These are phyloP conservation scores for Auriscalpium vulgare DNA, from an alignment of 768 basidiomycete species.

Conservation along the genomic window DNA sequence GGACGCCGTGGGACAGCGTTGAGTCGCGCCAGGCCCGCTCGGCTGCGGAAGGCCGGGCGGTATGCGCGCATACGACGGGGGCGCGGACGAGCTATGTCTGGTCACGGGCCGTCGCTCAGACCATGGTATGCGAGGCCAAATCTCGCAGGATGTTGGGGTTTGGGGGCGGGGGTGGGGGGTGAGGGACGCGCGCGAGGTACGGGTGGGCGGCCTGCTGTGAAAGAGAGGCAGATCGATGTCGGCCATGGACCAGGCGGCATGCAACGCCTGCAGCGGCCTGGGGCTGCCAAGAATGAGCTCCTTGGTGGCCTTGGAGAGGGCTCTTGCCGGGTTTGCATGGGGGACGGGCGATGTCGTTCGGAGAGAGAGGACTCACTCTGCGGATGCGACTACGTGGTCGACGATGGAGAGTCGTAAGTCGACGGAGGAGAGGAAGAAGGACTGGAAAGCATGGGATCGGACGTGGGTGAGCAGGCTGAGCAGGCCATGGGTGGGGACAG, in stretches of 20 bases:
- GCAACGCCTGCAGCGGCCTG: slow-evolving; percentile 1
- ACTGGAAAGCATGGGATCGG: slow-evolving; percentile 17
- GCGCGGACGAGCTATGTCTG: not conserved
- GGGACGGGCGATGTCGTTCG: slow-evolving; percentile 42
- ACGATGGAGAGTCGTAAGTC: slow-evolving; percentile 15
- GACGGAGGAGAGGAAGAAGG: slow-evolving; percentile 17
- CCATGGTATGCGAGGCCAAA: not conserved
- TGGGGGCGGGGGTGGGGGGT: slow-evolving; percentile 1
- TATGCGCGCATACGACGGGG: no score
- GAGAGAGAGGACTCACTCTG: slow-evolving; percentile 17
- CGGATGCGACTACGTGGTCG: slow-evolving; percentile 12
- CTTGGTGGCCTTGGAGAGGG: slow-evolving; percentile 71
- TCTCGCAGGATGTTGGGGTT: not conserved
- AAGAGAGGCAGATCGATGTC: slow-evolving; percentile 20
- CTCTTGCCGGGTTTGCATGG: slow-evolving; percentile 38
- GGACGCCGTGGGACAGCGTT: slow-evolving; percentile 8
- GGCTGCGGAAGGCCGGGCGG: slow-evolving; percentile 2
- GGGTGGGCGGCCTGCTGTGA: slow-evolving; percentile 10
- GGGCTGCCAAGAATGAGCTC: slow-evolving; percentile 67
- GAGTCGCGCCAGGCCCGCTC: not conserved
- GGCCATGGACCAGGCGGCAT: slow-evolving; percentile 27
- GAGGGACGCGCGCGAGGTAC: slow-evolving; percentile 3
- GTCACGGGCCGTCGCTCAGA: not conserved
- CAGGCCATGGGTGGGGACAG: not conserved
- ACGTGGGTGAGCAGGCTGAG: slow-evolving; percentile 11